phyloP scores from a whole-genome alignment of 495 filamentous ascomycete species.

The Pseudomonodictys pantanalensis region DNA sequence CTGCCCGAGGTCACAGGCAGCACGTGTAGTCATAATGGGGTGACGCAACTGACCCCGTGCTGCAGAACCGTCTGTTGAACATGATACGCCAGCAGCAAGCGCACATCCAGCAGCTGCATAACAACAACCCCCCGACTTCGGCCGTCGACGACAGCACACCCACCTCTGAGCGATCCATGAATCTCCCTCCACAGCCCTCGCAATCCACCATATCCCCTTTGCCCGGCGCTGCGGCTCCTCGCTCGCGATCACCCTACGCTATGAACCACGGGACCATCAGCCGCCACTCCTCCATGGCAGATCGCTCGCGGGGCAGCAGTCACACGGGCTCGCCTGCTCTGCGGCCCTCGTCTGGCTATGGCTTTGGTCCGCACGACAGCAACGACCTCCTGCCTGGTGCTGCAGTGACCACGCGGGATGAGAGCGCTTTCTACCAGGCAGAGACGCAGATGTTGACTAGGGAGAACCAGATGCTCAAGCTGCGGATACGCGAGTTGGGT shows the following conservation, averaged over 20 bases:
- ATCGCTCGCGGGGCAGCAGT: slow-evolving; percentile 36
- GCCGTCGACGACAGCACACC: slow-evolving; percentile 63
- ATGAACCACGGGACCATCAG: slow-evolving; percentile 49
- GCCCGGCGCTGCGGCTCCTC: slow-evolving; percentile 31
- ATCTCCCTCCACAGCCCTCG: slow-evolving; percentile 45
- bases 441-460: slow-evolving; percentile 81
- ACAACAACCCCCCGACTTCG: slow-evolving; percentile 44
- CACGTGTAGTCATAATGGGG: too few relatives aligned
- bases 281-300: slow-evolving; percentile 47
- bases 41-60: slow-evolving; percentile 6
- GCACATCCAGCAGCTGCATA: slow-evolving; percentile 63
- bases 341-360: slow-evolving; percentile 33
- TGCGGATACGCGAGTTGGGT: slow-evolving; percentile 81
- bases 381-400: slow-evolving; percentile 35
- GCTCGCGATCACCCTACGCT: slow-evolving; percentile 55
- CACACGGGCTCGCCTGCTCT: slow-evolving; percentile 42
- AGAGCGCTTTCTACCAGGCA: slow-evolving; percentile 85
- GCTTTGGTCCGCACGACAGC: slow-evolving; percentile 28
- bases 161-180: slow-evolving; percentile 59
- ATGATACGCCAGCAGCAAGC: slow-evolving; percentile 87
- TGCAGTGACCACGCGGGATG: slow-evolving; percentile 52
- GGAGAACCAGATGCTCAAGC: slow-evolving; percentile 91
- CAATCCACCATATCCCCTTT: slow-evolving; percentile 10
- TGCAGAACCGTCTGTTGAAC: slow-evolving; percentile 77
- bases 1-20: too few relatives aligned